Conservation (phyloP, 768 basidiomycete species). For the Dioszegia aurantiaca region DNA sequence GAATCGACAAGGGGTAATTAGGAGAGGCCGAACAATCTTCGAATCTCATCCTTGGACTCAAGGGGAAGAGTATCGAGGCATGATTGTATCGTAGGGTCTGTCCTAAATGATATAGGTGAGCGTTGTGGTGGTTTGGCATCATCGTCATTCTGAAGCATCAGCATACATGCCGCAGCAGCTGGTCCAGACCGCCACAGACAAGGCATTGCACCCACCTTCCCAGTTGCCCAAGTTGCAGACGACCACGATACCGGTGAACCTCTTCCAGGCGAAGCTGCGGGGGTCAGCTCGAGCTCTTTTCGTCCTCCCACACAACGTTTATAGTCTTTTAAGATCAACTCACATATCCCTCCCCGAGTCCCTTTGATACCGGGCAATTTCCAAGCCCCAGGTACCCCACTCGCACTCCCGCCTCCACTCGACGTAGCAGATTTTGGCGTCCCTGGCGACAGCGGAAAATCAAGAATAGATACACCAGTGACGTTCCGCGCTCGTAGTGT, state of each 20-base stretch:
- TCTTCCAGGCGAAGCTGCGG: neutral
- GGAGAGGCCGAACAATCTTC: slow-evolving; percentile 18
- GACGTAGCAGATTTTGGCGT: neutral
- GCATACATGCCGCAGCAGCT: no score
- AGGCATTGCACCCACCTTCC: neutral
- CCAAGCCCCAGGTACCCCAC: slow-evolving; percentile 1
- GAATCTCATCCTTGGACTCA: slow-evolving; percentile 14
- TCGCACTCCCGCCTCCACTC: neutral
- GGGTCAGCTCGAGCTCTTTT: slow-evolving; percentile 2
- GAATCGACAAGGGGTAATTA: no score
- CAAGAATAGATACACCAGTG: neutral
- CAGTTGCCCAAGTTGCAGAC: neutral
- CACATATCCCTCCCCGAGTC: slow-evolving; percentile 39
- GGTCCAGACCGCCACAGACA: no score
- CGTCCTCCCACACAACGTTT: no score
- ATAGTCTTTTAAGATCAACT: no score
- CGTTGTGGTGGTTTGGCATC: neutral
- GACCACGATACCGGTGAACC: neutral
- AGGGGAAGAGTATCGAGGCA: slow-evolving; percentile 25
- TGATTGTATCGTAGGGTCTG: slow-evolving; percentile 22
- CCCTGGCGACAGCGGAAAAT: slow-evolving; percentile 7
- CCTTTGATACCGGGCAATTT: slow-evolving; percentile 40
- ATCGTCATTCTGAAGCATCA: neutral
- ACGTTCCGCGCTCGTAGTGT: slow-evolving; percentile 10
- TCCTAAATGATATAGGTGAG: slow-evolving; percentile 14